A percentile compares a stretch with the other conserved stretches of the same genome.
These are phyloP conservation scores for Crithidia mellificae DNA, from an alignment of 208 protist species.

Conservation along the genomic window DNA sequence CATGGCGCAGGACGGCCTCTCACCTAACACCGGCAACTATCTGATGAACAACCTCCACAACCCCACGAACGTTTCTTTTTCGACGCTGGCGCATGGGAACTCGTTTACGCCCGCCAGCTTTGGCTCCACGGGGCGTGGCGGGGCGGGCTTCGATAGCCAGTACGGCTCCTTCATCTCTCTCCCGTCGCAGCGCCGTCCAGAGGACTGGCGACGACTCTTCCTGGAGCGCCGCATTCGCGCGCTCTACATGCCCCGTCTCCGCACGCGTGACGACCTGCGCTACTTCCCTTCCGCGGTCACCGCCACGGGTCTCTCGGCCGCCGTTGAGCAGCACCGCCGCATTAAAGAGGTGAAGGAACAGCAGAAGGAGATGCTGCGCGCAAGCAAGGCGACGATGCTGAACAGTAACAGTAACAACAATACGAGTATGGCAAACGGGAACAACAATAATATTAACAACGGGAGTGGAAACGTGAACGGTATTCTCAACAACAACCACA, in stretches of 20 bases:
- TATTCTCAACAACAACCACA: constrained; percentile 10
- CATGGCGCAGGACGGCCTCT: neutral
- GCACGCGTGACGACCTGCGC: constrained; percentile 76
- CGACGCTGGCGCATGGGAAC: neutral
- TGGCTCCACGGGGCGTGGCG: neutral
- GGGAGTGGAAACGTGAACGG: no score
- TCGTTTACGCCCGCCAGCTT: constrained; percentile 2
- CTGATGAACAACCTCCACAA: no score
- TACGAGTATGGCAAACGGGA: constrained; percentile 3
- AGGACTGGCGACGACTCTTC: constrained; percentile 73
- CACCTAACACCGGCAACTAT: neutral
- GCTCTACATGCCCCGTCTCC: constrained; percentile 70
- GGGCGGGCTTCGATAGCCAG: neutral
- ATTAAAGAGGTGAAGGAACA: constrained; percentile 55
- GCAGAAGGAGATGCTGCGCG: constrained; percentile 43
- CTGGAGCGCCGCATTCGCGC: constrained; percentile 43
- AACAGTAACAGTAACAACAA: neutral
- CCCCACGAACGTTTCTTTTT: neutral
- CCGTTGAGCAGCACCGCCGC: constrained; percentile 63
- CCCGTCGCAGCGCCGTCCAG: constrained; percentile 41
- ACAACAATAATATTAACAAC: neutral
- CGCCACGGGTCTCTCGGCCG: constrained; percentile 66
- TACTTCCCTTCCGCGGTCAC: constrained; percentile 87
- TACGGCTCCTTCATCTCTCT: constrained; percentile 1
- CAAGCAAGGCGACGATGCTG: constrained; percentile 18